These are phyloP conservation scores for Floccularia luteovirens DNA, from an alignment of 768 basidiomycete genomes.

Conservation along the genomic window DNA sequence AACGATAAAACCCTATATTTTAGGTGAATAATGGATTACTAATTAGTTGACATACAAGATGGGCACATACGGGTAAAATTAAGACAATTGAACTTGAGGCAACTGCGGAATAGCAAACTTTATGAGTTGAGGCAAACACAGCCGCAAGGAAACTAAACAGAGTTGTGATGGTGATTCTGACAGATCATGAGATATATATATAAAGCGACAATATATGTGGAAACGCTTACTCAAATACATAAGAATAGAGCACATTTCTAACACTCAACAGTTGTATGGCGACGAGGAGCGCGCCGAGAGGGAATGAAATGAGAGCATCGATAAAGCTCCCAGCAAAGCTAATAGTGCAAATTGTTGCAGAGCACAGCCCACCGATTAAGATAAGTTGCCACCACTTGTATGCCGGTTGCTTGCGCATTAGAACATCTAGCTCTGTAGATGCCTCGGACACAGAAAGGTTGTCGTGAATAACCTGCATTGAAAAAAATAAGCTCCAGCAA, in stretches of 20 bases:
- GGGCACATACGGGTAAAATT: constrained; percentile 58
- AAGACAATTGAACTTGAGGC: constrained; percentile 73
- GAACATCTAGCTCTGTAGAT: constrained; percentile 53
- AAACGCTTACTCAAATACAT: constrained; percentile 61
- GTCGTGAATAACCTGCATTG: constrained; percentile 74
- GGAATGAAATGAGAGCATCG: constrained; percentile 65
- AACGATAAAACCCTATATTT: constrained; percentile 50
- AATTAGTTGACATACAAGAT: background rate
- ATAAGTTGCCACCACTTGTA: constrained; percentile 57
- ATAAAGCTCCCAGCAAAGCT: constrained; percentile 73
- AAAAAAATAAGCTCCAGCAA: background rate
- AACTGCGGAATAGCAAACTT: constrained; percentile 77
- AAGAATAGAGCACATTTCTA: constrained; percentile 72
- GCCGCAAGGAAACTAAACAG: constrained; percentile 76
- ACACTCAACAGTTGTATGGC: constrained; percentile 64
- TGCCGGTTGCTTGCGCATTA: constrained; percentile 62
- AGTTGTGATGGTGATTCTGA: constrained; percentile 71
- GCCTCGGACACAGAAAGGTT: constrained; percentile 69
- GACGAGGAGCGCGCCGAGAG: constrained; percentile 71
- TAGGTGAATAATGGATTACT: background rate
- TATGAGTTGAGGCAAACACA: constrained; percentile 57
- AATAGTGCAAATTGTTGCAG: constrained; percentile 64
- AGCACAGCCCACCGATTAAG: constrained; percentile 73
- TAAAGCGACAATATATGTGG: background rate
- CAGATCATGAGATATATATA: constrained; percentile 1